phyloP scores from a whole-genome alignment of 768 basidiomycete genomes.

The Clitopilus passeckerianus region DNA sequence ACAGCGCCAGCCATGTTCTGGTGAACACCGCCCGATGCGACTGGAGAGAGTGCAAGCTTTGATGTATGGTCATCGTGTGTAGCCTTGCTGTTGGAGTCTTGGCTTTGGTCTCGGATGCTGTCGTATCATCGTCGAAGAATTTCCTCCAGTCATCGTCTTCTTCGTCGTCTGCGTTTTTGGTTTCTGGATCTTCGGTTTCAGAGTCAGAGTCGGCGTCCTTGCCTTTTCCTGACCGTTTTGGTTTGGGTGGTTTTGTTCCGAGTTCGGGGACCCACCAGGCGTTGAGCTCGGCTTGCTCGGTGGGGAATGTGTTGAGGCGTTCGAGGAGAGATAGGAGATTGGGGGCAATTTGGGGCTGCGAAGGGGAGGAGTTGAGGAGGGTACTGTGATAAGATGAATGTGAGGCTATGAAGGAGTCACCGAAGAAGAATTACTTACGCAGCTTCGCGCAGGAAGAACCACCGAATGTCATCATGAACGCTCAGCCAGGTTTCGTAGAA shows the following conservation, averaged over 20 bases:
- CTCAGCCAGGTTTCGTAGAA: slow-evolving; percentile 74
- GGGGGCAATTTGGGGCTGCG: slow-evolving; percentile 30
- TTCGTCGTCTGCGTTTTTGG: slow-evolving; percentile 25
- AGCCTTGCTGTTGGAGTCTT: slow-evolving; percentile 42
- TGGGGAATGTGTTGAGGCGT: slow-evolving; percentile 69
- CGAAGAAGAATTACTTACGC: slow-evolving; percentile 38
- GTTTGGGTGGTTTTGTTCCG: slow-evolving; percentile 48
- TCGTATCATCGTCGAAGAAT: slow-evolving; percentile 68
- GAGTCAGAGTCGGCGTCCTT: slow-evolving; percentile 21
- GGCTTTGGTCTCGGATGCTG: slow-evolving; percentile 24
- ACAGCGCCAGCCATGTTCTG: slow-evolving; percentile 69
- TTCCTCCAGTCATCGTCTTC: slow-evolving; percentile 73
- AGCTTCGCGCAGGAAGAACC: slow-evolving; percentile 83
- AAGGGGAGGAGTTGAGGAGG: slow-evolving; percentile 23
- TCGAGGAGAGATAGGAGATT: slow-evolving; percentile 65
- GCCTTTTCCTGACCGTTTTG: slow-evolving; percentile 34
- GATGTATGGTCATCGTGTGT: slow-evolving; percentile 66
- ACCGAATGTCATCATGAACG: slow-evolving; percentile 78
- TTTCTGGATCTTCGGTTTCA: slow-evolving; percentile 26
- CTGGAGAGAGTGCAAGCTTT: slow-evolving; percentile 68
- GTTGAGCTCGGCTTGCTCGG: slow-evolving; percentile 60
- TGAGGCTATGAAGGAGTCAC: background rate
- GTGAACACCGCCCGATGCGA: slow-evolving; percentile 83
- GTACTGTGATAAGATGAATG: slow-evolving; percentile 17
- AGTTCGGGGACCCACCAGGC: slow-evolving; percentile 78